Evolutionary conservation across 2,329 filamentous ascomycete species (phyloP).

Genomic region (Fusarium paranaense): DNA sequence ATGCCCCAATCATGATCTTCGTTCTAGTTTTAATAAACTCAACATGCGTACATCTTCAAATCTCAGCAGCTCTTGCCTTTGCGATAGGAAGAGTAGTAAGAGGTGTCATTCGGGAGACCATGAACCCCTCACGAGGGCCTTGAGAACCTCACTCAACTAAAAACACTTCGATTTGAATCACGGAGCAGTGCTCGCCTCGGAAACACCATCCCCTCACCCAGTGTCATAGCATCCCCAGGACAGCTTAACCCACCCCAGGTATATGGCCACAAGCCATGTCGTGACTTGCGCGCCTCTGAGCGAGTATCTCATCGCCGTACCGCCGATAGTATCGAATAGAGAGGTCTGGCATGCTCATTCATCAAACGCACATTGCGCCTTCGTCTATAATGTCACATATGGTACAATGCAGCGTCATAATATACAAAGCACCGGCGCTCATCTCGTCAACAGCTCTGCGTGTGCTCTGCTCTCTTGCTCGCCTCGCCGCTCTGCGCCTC

Average conservation of each 20-base stretch:
- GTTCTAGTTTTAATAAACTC: background rate
- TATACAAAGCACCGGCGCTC: constrained; percentile 45
- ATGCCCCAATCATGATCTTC: background rate
- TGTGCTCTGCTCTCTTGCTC: constrained; percentile 25
- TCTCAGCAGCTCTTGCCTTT: background rate
- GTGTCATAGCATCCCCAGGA: background rate
- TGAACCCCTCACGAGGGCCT: background rate
- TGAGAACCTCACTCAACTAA: background rate
- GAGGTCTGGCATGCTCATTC: constrained; percentile 19
- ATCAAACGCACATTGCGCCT: constrained; percentile 30
- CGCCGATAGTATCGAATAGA: background rate
- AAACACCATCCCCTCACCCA: background rate
- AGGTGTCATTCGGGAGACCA: background rate
- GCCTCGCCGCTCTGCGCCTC: background rate
- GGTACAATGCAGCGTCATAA: constrained; percentile 48
- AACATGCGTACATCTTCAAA: background rate
- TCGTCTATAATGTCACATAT: constrained; percentile 50
- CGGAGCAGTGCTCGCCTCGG: background rate
- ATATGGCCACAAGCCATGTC: background rate
- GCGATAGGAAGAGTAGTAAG: background rate
- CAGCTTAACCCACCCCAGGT: background rate
- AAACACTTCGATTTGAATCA: background rate
- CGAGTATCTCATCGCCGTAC: background rate
- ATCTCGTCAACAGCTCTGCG: constrained; percentile 17
- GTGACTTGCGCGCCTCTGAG: background rate